phyloP scores from a whole-genome alignment of 106 monocot species.

The Amphibolis antarctica region DNA sequence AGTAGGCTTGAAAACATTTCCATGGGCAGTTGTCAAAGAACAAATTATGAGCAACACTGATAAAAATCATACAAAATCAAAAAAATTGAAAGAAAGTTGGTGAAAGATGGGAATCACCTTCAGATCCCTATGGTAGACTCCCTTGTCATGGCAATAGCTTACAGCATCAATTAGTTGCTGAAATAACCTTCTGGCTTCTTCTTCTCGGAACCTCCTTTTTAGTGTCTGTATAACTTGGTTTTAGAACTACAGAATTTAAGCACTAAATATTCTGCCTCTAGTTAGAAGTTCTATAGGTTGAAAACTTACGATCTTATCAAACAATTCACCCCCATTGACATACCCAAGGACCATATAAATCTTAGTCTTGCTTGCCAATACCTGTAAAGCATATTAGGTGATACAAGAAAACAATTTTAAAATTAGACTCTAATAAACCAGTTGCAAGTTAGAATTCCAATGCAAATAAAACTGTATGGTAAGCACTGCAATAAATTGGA shows the following conservation, averaged over 20 bases:
- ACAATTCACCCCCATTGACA: slow-evolving; percentile 84
- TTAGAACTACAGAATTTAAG: background rate
- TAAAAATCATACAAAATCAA: background rate
- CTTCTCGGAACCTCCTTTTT: slow-evolving; percentile 63
- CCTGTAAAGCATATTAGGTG: too few species aligned
- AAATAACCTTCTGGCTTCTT: slow-evolving; percentile 78
- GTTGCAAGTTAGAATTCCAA: too few species aligned
- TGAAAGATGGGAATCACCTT: slow-evolving; percentile 31
- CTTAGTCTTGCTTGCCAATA: slow-evolving; percentile 85
- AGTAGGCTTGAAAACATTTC: too few species aligned
- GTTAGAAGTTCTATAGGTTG: too few species aligned
- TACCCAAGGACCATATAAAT: slow-evolving; percentile 81
- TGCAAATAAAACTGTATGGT: too few species aligned
- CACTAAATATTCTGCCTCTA: too few species aligned
- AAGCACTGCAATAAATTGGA: too few species aligned
- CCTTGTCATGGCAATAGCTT: slow-evolving; percentile 88
- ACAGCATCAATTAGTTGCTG: slow-evolving; percentile 92
- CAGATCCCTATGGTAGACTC: slow-evolving; percentile 80
- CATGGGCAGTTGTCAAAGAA: too few species aligned
- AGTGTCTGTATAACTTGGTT: slow-evolving; percentile 35
- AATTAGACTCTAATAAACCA: too few species aligned
- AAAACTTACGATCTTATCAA: slow-evolving; percentile 85
- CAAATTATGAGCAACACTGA: background rate
- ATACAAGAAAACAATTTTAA: too few species aligned
- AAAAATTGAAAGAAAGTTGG: background rate